Conservation (phyloP, 768 basidiomycete species). For the Mycena olivaceomarginata region DNA sequence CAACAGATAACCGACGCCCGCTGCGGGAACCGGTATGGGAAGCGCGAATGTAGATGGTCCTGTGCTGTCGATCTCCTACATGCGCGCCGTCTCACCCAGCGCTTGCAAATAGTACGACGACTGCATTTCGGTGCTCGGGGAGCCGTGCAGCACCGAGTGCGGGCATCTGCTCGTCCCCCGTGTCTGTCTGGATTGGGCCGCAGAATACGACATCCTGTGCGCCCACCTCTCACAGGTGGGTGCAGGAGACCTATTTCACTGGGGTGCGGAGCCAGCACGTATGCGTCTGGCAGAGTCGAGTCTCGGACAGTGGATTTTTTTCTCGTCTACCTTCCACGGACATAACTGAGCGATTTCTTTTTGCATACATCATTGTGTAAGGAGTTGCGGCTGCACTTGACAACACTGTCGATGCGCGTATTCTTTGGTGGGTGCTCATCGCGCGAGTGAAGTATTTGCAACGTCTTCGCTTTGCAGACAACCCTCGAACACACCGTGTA, state of each 20-base stretch:
- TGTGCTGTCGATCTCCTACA: too few species aligned
- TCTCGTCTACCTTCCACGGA: slow-evolving; percentile 3
- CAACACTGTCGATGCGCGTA: neutral
- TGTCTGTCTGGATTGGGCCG: too few species aligned
- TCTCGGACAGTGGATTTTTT: slow-evolving; percentile 4
- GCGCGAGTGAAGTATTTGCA: slow-evolving; percentile 3
- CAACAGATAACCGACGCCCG: too few species aligned
- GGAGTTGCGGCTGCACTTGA: slow-evolving; percentile 6
- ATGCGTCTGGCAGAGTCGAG: slow-evolving; percentile 5
- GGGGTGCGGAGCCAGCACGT: slow-evolving; percentile 5
- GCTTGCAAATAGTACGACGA: too few species aligned
- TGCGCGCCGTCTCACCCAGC: too few species aligned
- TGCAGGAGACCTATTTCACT: slow-evolving; percentile 2
- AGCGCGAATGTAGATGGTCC: too few species aligned
- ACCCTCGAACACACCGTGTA: neutral
- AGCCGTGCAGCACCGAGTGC: too few species aligned
- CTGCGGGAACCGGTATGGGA: too few species aligned
- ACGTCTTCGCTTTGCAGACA: slow-evolving; percentile 2
- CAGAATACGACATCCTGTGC: too few species aligned
- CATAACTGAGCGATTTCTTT: neutral
- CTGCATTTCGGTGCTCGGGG: too few species aligned
- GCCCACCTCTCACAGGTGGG: neutral
- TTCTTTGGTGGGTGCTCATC: neutral
- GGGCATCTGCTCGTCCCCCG: too few species aligned
- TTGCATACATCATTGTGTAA: neutral